Evolutionary conservation across 1,284 basidiomycete species (phyloP).

Genomic region (Porogramme epimiltina): DNA sequence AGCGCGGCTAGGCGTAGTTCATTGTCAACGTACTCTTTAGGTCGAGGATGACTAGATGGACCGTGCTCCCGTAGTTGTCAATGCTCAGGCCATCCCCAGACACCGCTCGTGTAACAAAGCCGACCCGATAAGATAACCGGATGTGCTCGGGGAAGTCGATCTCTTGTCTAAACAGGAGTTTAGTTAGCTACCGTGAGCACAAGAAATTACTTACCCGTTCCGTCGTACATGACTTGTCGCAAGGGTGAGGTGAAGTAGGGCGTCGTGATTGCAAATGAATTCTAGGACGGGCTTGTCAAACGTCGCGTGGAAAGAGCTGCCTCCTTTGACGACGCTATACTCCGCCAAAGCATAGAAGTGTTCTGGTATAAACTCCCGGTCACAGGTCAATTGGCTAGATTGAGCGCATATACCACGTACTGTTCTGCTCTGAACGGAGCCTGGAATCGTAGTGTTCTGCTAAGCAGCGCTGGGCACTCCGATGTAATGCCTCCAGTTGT

Average conservation of each 20-base stretch:
- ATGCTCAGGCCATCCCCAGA: no score
- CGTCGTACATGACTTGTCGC: constrained; percentile 17
- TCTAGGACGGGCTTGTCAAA: constrained; percentile 26
- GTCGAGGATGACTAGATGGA: no score
- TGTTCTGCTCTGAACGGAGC: constrained; percentile 10
- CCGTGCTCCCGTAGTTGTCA: no score
- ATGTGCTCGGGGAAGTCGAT: constrained; percentile 7
- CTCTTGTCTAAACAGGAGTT: neutral
- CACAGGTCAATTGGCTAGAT: neutral
- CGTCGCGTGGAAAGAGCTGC: constrained; percentile 20
- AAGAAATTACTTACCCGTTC: neutral
- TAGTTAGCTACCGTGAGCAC: neutral
- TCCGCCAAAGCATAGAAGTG: constrained; percentile 19
- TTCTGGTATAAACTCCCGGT: constrained; percentile 1
- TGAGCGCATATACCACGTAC: neutral
- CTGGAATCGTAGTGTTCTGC: no score
- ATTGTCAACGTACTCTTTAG: no score
- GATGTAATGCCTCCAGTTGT: no score
- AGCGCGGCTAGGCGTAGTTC: constrained; percentile 3
- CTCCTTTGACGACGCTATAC: constrained; percentile 6
- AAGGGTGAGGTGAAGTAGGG: constrained; percentile 24
- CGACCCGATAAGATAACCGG: constrained; percentile 23
- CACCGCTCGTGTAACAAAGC: no score
- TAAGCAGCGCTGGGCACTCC: no score
- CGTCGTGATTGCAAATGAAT: constrained; percentile 33